Evolutionary conservation across 306 rosid genomes (phyloP), one percentile per base, ranked within the genome.

Genomic region (Medicago ruthenica): DNA sequence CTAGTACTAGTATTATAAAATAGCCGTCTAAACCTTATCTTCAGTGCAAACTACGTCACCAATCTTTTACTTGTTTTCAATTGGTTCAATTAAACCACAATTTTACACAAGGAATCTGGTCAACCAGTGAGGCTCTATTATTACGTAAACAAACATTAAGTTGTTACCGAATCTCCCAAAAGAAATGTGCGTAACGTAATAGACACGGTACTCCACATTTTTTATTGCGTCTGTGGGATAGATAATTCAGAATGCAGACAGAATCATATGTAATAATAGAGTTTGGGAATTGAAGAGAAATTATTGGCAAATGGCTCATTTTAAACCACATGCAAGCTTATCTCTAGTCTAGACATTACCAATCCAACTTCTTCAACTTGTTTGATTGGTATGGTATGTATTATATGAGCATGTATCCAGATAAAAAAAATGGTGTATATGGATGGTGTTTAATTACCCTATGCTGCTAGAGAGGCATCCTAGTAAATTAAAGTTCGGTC

Each of bases 261-360:
- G 1, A 39, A 31, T 34, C 12, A 60, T n/a, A 57, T 21, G 31
- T 59, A 73, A 59, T 59, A 9, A 59, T 42, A 50, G 40, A 50
- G 51, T 58, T 45, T 61, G 37, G 16, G 31, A 73, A 41, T 6
- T n/a, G 59, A 13, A 10, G n/a, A 41, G n/a, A 27, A 79, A 74
- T 57, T 54, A 74, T 47, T 60, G 64, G 65, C 71, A 80, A 68
- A 74, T 68, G 42, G 34, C 80, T 34, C 9, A 68, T 61, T 75
- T 15, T 27, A 10, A 18, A 51, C 57, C 81, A 70, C 68, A 75
- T 48, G 64, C 84, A 68, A 60, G 55, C 79, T 47, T 64, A 20
- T 73, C 51, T 73, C 31, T 1, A 7, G 4, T 73, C 41, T 0
- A 7, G 21, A 67, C 68, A 22, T 15, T 71, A 7, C 50, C 37